These are phyloP conservation scores for Leccinum boreale DNA, from an alignment of 768 basidiomycete genomes.

Conservation along the genomic window DNA sequence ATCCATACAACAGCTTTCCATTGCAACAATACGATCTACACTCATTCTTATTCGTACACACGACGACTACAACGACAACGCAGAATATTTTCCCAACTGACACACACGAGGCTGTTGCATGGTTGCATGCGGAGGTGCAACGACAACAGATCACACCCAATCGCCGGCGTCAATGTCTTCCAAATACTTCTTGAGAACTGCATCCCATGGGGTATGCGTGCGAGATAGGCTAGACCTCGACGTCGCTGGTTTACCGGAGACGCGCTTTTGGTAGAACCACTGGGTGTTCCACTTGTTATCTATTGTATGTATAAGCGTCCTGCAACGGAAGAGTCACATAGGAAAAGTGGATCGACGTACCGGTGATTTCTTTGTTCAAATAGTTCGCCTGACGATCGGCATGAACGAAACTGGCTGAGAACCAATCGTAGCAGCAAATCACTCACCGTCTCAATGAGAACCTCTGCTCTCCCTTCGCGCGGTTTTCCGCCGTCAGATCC, in stretches of 20 bases:
- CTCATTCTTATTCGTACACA: background rate
- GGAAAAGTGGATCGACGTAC: background rate
- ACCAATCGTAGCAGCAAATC: background rate
- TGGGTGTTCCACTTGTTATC: slow-evolving; percentile 10
- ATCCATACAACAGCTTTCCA: background rate
- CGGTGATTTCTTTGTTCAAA: background rate
- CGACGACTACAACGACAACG: background rate
- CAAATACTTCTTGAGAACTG: background rate
- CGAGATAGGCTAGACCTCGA: background rate
- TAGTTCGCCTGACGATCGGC: background rate
- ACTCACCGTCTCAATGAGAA: background rate
- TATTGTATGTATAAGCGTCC: background rate
- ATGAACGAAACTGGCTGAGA: background rate
- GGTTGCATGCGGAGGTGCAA: background rate
- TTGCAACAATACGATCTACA: background rate
- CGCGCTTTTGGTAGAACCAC: slow-evolving; percentile 5
- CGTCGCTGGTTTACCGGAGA: background rate
- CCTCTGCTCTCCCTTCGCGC: background rate
- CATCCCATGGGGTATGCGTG: background rate
- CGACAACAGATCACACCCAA: background rate
- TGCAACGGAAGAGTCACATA: background rate
- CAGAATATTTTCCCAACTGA: background rate
- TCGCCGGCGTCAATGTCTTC: background rate
- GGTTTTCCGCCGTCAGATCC: background rate
- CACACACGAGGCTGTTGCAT: background rate